A percentile compares a stretch with the other conserved stretches of the same genome.
These are phyloP conservation scores for Letharia columbiana DNA, from an alignment of 495 filamentous ascomycete genomes.

Conservation along the genomic window DNA sequence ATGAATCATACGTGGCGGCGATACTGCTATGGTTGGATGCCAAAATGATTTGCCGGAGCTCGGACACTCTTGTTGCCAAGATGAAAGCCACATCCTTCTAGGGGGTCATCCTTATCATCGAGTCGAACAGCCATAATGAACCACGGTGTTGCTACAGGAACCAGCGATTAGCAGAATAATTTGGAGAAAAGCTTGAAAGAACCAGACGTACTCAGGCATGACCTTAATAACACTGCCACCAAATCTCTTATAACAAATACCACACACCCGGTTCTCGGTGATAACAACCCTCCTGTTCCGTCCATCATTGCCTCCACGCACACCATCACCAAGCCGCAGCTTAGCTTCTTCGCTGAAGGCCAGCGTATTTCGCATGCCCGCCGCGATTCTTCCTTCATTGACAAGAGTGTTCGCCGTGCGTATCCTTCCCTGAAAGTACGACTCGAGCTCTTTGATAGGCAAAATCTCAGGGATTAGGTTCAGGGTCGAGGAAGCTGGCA, in stretches of 20 bases:
- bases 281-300: conserved; percentile 69
- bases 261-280: conserved; percentile 77
- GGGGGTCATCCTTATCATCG: conserved; percentile 26
- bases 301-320: conserved; percentile 40
- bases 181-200: not conserved
- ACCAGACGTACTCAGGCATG: conserved; percentile 50
- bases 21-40: not conserved
- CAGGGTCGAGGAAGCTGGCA: conserved; percentile 78
- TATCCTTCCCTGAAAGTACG: conserved; percentile 87
- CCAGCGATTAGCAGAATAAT: too few relatives aligned
- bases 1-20: not conserved
- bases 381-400: conserved; percentile 69
- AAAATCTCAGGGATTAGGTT: conserved; percentile 74
- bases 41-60: not conserved
- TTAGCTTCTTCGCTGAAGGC: conserved; percentile 62
- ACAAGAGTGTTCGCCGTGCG: conserved; percentile 73
- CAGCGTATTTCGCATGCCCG: conserved; percentile 62
- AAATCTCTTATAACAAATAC: conserved; percentile 84
- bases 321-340: conserved; percentile 57
- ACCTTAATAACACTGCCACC: conserved; percentile 81
- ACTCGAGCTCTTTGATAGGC: conserved; percentile 69
- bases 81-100: conserved; percentile 5
- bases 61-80: not conserved
- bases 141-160: conserved; percentile 48
- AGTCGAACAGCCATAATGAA: conserved; percentile 76